These are phyloP conservation scores for Ceratobasidium sp. DNA, from an alignment of 1,284 basidiomycete species.

Conservation along the genomic window DNA sequence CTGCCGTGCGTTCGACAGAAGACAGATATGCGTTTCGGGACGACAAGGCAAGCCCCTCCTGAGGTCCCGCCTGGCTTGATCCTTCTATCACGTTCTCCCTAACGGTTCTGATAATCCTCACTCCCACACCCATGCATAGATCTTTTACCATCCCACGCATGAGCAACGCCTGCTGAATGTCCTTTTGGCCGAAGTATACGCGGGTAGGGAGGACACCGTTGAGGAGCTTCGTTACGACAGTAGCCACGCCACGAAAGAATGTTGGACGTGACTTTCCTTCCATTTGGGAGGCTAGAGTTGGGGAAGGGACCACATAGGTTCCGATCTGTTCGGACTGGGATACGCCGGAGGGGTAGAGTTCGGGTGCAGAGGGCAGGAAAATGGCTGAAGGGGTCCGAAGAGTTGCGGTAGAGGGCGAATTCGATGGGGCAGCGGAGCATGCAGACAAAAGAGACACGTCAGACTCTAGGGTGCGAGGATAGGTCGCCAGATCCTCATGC, in stretches of 20 bases:
- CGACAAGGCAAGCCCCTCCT: slow-evolving; percentile 80
- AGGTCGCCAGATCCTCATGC: slow-evolving; percentile 91
- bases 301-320: slow-evolving; percentile 64
- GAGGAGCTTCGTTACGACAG: slow-evolving; percentile 95
- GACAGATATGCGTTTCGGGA: slow-evolving; percentile 92
- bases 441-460: slow-evolving; percentile 68
- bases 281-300: slow-evolving; percentile 74
- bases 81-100: slow-evolving; percentile 21
- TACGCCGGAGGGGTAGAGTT: slow-evolving; percentile 93
- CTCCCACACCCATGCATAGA: slow-evolving; percentile 60
- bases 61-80: slow-evolving; percentile 47
- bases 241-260: slow-evolving; percentile 97
- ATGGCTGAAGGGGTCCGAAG: slow-evolving; percentile 71
- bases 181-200: slow-evolving; percentile 98
- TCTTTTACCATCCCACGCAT: slow-evolving; percentile 88
- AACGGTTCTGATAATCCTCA: slow-evolving; percentile 29
- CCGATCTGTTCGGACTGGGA: slow-evolving; percentile 86
- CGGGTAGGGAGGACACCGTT: slow-evolving; percentile 93
- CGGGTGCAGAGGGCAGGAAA: slow-evolving; percentile 79
- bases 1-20: slow-evolving; percentile 70
- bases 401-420: slow-evolving; percentile 54
- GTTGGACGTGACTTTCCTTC: slow-evolving; percentile 86
- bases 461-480: slow-evolving; percentile 80
- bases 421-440: slow-evolving; percentile 64
- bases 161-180: slow-evolving; percentile 95